These are phyloP conservation scores for Berberis vulgaris DNA, from an alignment of 164 flowering plant genomes.

Conservation along the genomic window DNA sequence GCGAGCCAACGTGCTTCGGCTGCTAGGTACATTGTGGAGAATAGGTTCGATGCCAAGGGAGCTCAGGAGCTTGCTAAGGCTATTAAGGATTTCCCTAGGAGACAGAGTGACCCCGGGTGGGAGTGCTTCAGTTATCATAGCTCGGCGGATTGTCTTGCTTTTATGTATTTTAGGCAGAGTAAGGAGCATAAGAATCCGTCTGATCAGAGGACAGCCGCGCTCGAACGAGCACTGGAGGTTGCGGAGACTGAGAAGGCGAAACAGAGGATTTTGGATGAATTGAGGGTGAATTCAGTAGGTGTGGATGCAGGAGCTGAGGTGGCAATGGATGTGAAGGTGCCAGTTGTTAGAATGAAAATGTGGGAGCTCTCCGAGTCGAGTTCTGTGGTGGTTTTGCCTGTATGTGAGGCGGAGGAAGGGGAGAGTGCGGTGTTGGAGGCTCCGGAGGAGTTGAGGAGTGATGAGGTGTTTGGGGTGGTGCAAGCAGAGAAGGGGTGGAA, in stretches of 20 bases:
- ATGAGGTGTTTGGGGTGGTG: conserved; percentile 69
- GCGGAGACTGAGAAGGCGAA: conserved; percentile 51
- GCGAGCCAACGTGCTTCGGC: conserved; percentile 45
- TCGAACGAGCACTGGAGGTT: conserved; percentile 44
- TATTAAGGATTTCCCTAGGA: conserved; percentile 71
- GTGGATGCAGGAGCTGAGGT: conserved; percentile 16
- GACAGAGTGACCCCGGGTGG: conserved; percentile 61
- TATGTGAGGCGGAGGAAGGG: conserved; percentile 40
- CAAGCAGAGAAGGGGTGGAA: conserved; percentile 73
- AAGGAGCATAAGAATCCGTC: conserved; percentile 41
- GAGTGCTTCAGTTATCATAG: conserved; percentile 32
- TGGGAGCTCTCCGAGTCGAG: conserved; percentile 81
- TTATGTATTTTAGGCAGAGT: conserved; percentile 55
- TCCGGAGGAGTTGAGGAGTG: conserved; percentile 38
- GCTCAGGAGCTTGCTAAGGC: conserved; percentile 74
- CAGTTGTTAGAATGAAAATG: conserved; percentile 65
- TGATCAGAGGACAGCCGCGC: conserved; percentile 22
- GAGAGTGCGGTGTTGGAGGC: conserved; percentile 39
- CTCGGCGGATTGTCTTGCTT: conserved; percentile 77
- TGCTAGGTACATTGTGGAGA: conserved; percentile 29
- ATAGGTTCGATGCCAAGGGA: conserved; percentile 31
- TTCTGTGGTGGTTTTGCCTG: conserved; percentile 53
- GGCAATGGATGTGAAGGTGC: conserved; percentile 33
- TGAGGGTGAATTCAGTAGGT: conserved; percentile 22
- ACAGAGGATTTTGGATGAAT: conserved; percentile 26